Conservation (phyloP, 495 filamentous ascomycete species). For the Penicillium argentinense region DNA sequence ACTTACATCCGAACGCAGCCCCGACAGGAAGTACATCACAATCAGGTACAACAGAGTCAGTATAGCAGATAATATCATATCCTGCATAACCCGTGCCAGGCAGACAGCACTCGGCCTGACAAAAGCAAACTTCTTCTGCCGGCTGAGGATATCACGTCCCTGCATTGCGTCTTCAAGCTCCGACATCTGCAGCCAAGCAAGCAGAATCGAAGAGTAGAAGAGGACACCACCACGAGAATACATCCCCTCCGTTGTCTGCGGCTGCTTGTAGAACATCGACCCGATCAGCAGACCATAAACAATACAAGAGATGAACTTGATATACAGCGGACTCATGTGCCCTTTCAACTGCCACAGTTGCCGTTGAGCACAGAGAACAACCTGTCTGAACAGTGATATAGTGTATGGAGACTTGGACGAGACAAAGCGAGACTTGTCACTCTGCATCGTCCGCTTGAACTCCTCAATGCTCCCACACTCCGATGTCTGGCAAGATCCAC, state of each 20-base stretch:
- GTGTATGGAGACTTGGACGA: conserved; percentile 54
- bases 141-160: conserved; percentile 69
- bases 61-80: conserved; percentile 61
- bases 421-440: conserved; percentile 39
- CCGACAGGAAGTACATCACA: conserved; percentile 67
- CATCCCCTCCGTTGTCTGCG: conserved; percentile 47
- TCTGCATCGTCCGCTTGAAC: conserved; percentile 42
- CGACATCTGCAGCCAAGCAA: conserved; percentile 74
- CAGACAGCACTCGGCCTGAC: conserved; percentile 75
- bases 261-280: conserved; percentile 38
- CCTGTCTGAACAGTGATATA: conserved; percentile 61
- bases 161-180: conserved; percentile 72
- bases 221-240: conserved; percentile 49
- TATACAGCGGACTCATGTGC: conserved; percentile 31
- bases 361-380: conserved; percentile 60
- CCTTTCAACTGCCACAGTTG: conserved; percentile 53
- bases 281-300: conserved; percentile 36
- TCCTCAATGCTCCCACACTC: conserved; percentile 47
- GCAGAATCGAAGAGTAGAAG: conserved; percentile 76
- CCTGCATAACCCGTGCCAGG: conserved; percentile 68
- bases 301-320: conserved; percentile 35
- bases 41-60: conserved; percentile 68
- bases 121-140: conserved; percentile 76
- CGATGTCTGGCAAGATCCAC: conserved; percentile 30
- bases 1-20: conserved; percentile 46